phyloP scores from a whole-genome alignment of 176 grass and related monocot genomes.

The Phoenix roebelenii region DNA sequence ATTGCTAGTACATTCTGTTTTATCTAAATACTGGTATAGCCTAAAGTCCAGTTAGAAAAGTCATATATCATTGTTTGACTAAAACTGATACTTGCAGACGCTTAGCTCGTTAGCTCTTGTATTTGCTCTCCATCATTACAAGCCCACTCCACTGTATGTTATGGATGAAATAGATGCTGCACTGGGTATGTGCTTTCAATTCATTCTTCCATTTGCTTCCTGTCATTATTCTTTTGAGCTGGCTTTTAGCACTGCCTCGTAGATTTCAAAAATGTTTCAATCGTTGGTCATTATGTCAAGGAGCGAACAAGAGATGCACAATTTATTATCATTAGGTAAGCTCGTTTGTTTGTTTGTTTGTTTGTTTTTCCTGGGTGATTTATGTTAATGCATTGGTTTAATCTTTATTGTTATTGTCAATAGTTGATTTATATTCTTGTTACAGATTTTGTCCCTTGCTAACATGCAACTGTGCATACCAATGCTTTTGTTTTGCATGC shows the following conservation, averaged over 20 bases:
- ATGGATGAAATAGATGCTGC: slow-evolving; percentile 99
- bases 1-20: no score
- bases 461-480: no score
- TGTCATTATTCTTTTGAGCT: slow-evolving; percentile 5
- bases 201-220: not conserved
- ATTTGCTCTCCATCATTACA: slow-evolving; percentile 98
- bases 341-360: not conserved
- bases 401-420: no score
- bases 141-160: slow-evolving; percentile 92
- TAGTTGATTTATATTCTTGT: no score
- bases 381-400: no score
- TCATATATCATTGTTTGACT: no score
- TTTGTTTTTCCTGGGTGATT: no score
- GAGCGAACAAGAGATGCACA: slow-evolving; percentile 94
- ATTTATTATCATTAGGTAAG: slow-evolving; percentile 97
- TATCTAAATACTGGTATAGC: no score
- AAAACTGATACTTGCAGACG: slow-evolving; percentile 30
- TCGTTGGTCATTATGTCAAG: slow-evolving; percentile 96
- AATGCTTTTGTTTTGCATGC: slow-evolving; percentile 15
- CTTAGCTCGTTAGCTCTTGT: slow-evolving; percentile 92
- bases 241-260: slow-evolving; percentile 6
- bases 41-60: no score
- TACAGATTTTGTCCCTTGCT: no score
- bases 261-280: slow-evolving; percentile 99
- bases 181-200: slow-evolving; percentile 39